phyloP scores from a whole-genome alignment of 805 yeast species.

The Teunomyces funiuensis region DNA sequence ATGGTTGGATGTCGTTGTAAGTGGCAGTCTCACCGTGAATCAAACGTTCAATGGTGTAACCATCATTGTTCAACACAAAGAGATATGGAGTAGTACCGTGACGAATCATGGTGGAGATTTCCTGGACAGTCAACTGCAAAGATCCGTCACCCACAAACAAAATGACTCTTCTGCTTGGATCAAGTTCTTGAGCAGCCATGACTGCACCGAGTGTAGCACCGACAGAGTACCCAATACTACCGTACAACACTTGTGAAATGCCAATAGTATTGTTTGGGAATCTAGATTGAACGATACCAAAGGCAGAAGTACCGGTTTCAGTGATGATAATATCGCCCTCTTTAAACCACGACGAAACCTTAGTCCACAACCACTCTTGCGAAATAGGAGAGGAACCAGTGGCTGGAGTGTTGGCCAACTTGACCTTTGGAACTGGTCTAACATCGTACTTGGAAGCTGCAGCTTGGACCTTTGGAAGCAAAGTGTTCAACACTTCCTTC shows the following conservation, averaged over 20 bases:
- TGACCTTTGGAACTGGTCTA: conserved; percentile 52
- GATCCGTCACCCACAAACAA: conserved; percentile 77
- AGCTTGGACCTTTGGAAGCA: conserved; percentile 37
- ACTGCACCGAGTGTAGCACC: conserved; percentile 71
- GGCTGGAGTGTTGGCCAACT: conserved; percentile 46
- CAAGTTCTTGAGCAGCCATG: conserved; percentile 64
- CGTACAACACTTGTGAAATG: conserved; percentile 75
- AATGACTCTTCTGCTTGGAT: conserved; percentile 60
- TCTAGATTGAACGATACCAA: conserved; percentile 65
- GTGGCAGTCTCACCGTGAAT: conserved; percentile 66
- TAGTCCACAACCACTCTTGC: conserved; percentile 71
- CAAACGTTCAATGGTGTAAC: conserved; percentile 74
- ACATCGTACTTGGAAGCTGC: conserved; percentile 40
- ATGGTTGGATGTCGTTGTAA: conserved; percentile 66
- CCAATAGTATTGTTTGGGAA: conserved; percentile 64
- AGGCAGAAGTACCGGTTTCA: conserved; percentile 76
- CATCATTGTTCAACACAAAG: conserved; percentile 68
- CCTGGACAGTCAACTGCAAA: conserved; percentile 71
- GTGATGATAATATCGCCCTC: conserved; percentile 67
- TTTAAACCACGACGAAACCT: conserved; percentile 59
- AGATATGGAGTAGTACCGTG: conserved; percentile 67
- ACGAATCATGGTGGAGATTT: conserved; percentile 66
- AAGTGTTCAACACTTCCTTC: conserved; percentile 44
- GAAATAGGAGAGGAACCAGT: conserved; percentile 34
- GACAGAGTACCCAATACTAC: conserved; percentile 70